Percentiles rank a stretch among this genome's conserved stretches.
Conservation (phyloP, 1,284 basidiomycete species). For the Apiotrichum brassicae region DNA sequence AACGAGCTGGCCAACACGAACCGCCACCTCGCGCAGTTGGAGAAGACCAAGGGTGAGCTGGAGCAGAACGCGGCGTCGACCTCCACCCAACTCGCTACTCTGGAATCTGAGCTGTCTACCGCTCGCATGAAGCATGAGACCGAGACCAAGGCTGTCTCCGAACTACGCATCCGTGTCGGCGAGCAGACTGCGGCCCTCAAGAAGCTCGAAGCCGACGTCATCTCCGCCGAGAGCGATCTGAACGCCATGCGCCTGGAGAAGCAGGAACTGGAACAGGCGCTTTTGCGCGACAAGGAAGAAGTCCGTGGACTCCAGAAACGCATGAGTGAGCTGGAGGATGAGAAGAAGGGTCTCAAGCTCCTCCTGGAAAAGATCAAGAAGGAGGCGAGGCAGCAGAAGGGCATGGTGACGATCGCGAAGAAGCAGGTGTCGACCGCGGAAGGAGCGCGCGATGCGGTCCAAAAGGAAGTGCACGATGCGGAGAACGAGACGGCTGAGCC, state of each 20-base stretch:
- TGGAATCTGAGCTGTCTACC: constrained; percentile 44
- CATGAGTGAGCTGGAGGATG: constrained; percentile 74
- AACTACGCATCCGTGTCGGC: constrained; percentile 64
- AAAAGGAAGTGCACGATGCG: constrained; percentile 58
- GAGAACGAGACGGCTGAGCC: constrained; percentile 28
- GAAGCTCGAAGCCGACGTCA: constrained; percentile 70
- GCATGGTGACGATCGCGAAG: constrained; percentile 84
- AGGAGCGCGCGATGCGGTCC: constrained; percentile 62
- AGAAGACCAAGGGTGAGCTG: constrained; percentile 40
- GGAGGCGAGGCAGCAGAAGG: constrained; percentile 93
- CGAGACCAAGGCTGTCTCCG: constrained; percentile 67
- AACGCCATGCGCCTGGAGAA: constrained; percentile 85
- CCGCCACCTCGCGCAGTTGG: constrained; percentile 42
- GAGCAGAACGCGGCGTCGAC: constrained; percentile 52
- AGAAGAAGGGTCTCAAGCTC: constrained; percentile 64
- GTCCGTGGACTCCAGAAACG: constrained; percentile 75
- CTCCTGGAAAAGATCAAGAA: constrained; percentile 85
- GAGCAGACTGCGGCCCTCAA: constrained; percentile 72
- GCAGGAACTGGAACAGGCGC: constrained; percentile 78
- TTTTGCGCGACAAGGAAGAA: constrained; percentile 92
- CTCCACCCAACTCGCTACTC: constrained; percentile 53
- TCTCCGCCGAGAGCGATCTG: constrained; percentile 84
- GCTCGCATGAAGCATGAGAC: constrained; percentile 68
- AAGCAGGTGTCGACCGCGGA: constrained; percentile 89
- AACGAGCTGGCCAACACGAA: constrained; percentile 79